These are phyloP conservation scores for Diaporthe destruens DNA, from an alignment of 2,329 filamentous ascomycete species.

Conservation along the genomic window DNA sequence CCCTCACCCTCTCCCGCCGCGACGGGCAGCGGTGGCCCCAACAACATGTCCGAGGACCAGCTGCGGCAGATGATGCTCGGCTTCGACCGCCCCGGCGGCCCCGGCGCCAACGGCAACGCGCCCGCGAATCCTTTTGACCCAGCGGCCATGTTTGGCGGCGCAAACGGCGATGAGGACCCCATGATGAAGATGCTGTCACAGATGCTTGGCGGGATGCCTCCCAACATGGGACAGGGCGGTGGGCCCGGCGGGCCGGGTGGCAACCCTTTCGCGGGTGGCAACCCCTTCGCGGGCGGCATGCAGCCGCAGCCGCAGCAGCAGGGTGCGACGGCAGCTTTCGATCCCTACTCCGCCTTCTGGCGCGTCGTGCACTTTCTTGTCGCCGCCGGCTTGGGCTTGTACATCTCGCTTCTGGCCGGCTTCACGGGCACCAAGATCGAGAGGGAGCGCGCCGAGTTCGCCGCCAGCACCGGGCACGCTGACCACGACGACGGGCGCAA, in stretches of 20 bases:
- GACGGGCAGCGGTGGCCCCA: constrained; percentile 49
- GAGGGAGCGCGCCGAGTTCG: constrained; percentile 61
- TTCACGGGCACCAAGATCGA: constrained; percentile 76
- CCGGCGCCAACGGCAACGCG: constrained; percentile 42
- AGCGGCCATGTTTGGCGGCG: constrained; percentile 41
- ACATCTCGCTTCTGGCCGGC: constrained; percentile 75
- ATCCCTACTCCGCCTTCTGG: constrained; percentile 69
- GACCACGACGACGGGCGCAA: constrained; percentile 50
- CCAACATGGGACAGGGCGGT: constrained; percentile 48
- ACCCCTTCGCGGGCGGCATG: constrained; percentile 54
- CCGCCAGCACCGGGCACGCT: constrained; percentile 44
- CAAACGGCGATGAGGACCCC: constrained; percentile 65
- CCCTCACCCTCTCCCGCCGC: constrained; percentile 43
- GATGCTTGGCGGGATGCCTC: constrained; percentile 64
- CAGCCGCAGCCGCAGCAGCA: constrained; percentile 52
- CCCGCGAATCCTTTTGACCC: constrained; percentile 49
- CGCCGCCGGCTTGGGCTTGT: constrained; percentile 76
- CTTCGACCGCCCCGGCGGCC: constrained; percentile 57
- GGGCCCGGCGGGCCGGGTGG: constrained; percentile 50
- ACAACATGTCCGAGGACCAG: constrained; percentile 66
- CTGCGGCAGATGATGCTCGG: constrained; percentile 75
- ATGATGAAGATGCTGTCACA: constrained; percentile 83
- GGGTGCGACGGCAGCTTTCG: constrained; percentile 50
- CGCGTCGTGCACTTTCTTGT: constrained; percentile 80
- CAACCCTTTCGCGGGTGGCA: constrained; percentile 47